A percentile compares a stretch with the other conserved stretches of the same genome.
Evolutionary conservation across 2,329 filamentous ascomycete genomes (phyloP).

Genomic region (Acrocalymma vagum): DNA sequence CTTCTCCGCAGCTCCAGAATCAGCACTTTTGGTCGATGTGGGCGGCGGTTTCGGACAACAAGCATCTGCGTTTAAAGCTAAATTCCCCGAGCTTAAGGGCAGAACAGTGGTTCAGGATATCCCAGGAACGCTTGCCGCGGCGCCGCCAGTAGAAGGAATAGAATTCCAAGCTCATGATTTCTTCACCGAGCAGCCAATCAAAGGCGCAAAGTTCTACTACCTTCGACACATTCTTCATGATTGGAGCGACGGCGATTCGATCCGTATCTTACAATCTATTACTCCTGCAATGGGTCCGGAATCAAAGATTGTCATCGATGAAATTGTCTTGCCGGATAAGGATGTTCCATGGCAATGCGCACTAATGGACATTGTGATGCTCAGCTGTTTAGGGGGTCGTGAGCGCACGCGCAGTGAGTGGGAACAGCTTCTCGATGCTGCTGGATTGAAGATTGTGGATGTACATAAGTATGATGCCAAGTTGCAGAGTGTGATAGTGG

Average conservation of each 20-base stretch:
- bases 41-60: conserved; percentile 44
- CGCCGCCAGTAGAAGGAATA: conserved; percentile 23
- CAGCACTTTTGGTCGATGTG: conserved; percentile 38
- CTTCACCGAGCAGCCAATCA: conserved; percentile 37
- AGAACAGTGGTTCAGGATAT: conserved; percentile 38
- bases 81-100: conserved; percentile 18
- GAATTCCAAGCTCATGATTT: conserved; percentile 43
- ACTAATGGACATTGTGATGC: conserved; percentile 38
- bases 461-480: conserved; percentile 32
- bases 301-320: conserved; percentile 41
- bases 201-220: conserved; percentile 43
- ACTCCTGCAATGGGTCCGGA: conserved; percentile 34
- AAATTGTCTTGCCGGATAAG: conserved; percentile 37
- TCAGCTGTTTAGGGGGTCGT: conserved; percentile 29
- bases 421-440: conserved; percentile 23
- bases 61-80: conserved; percentile 27
- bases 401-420: conserved; percentile 35
- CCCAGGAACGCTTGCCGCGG: conserved; percentile 26
- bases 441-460: conserved; percentile 34
- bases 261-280: conserved; percentile 35
- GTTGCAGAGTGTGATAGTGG: conserved; percentile 29
- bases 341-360: conserved; percentile 39
- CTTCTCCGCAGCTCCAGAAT: conserved; percentile 21
- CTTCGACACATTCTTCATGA: conserved; percentile 44
- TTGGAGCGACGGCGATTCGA: conserved; percentile 36